phyloP scores from a whole-genome alignment of 2,329 filamentous ascomycete species.

The Alternaria arbusti region DNA sequence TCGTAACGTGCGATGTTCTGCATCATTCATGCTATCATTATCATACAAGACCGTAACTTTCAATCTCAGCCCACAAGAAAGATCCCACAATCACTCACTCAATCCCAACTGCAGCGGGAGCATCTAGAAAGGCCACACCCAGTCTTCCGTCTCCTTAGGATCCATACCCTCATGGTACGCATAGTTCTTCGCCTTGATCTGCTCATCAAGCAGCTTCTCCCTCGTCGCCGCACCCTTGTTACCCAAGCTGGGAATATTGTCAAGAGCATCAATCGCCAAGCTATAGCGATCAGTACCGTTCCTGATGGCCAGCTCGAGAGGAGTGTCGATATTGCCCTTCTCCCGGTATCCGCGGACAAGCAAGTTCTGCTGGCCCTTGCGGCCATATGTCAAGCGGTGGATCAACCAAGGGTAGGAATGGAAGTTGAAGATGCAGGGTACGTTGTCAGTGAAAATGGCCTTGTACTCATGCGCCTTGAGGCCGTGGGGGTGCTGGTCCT shows the following conservation, averaged over 20 bases:
- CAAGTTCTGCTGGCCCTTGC: slow-evolving; percentile 70
- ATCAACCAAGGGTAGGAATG: slow-evolving; percentile 83
- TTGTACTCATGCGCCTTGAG: slow-evolving; percentile 65
- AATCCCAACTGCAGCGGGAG: background rate
- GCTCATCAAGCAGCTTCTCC: slow-evolving; percentile 68
- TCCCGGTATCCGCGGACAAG: slow-evolving; percentile 81
- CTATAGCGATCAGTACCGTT: slow-evolving; percentile 81
- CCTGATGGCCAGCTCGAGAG: slow-evolving; percentile 77
- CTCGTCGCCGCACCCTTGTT: slow-evolving; percentile 69
- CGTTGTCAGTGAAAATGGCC: slow-evolving; percentile 73
- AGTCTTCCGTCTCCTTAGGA: slow-evolving; percentile 68
- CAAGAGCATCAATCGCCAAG: slow-evolving; percentile 77
- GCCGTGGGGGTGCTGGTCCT: slow-evolving; percentile 75
- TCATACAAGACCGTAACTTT: background rate
- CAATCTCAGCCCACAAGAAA: background rate
- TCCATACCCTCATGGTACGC: slow-evolving; percentile 75
- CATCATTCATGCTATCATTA: background rate
- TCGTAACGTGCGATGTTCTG: background rate
- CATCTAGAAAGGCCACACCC: slow-evolving; percentile 65
- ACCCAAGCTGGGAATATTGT: slow-evolving; percentile 66
- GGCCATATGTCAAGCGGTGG: slow-evolving; percentile 77
- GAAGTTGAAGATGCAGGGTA: slow-evolving; percentile 82
- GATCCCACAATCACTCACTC: background rate
- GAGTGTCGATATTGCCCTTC: slow-evolving; percentile 85
- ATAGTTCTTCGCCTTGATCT: slow-evolving; percentile 68